These are phyloP conservation scores for Nidularia pulvinata DNA, from an alignment of 768 basidiomycete species.

Conservation along the genomic window DNA sequence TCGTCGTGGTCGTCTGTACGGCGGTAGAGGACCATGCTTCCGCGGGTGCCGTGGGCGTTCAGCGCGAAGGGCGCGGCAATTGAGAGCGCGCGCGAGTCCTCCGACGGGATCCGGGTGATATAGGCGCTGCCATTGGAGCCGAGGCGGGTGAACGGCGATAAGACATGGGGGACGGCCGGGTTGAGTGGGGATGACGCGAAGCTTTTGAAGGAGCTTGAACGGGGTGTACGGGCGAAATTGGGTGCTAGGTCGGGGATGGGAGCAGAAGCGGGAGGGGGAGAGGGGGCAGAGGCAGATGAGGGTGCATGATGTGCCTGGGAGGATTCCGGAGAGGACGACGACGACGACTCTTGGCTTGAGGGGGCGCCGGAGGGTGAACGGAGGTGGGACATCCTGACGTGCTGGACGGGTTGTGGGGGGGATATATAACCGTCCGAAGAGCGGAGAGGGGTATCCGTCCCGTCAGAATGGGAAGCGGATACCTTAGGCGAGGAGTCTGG, in stretches of 20 bases:
- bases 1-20: constrained; percentile 6
- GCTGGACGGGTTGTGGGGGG: not conserved
- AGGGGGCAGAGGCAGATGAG: too few relatives aligned
- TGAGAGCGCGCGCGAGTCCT: constrained; percentile 13
- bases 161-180: constrained; percentile 6
- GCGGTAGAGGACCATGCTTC: constrained; percentile 34
- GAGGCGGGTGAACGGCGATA: constrained; percentile 16
- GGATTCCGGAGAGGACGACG: not conserved
- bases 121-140: constrained; percentile 8
- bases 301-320: not conserved
- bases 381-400: not conserved
- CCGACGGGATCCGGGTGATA: constrained; percentile 15
- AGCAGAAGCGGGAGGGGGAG: not conserved
- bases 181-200: constrained; percentile 10
- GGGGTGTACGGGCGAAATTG: constrained; percentile 6
- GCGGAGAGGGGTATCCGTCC: not conserved
- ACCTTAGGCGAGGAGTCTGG: not conserved
- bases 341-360: too few relatives aligned
- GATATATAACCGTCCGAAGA: too few relatives aligned
- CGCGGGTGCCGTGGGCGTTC: constrained; percentile 7
- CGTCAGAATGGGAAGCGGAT: not conserved
- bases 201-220: constrained; percentile 6
- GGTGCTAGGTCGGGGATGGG: not conserved
- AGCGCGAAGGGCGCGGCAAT: not conserved
- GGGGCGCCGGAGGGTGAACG: too few relatives aligned